Evolutionary conservation across 78 protist genomes (phyloP).

Genomic region (Speleostelium caveatum): DNA sequence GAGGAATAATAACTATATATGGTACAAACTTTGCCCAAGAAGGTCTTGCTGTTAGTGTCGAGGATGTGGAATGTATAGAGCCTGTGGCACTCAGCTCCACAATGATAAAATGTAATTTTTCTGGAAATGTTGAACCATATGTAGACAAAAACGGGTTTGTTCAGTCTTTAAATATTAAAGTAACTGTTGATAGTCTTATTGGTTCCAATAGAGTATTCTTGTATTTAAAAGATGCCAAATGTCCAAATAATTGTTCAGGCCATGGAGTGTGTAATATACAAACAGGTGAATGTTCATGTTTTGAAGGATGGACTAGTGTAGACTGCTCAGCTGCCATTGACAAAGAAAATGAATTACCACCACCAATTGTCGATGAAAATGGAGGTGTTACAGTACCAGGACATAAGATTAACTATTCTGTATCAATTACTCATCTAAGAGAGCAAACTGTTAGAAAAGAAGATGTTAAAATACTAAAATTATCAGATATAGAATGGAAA

Average conservation of each 20-base stretch:
- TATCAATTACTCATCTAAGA: slow-evolving; percentile 17
- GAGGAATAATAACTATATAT: neutral
- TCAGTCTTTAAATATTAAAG: neutral
- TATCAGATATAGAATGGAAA: slow-evolving; percentile 7
- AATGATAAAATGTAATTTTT: neutral
- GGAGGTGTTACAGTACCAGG: neutral
- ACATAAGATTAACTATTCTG: neutral
- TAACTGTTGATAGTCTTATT: slow-evolving; percentile 2
- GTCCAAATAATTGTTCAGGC: neutral
- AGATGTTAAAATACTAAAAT: neutral
- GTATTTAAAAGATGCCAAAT: no score
- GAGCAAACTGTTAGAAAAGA: neutral
- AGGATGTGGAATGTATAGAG: neutral
- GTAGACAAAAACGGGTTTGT: neutral
- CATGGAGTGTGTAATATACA: neutral
- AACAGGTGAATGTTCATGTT: neutral
- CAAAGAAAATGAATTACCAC: neutral
- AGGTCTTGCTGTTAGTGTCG: neutral
- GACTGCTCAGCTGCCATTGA: neutral
- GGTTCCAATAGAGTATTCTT: neutral
- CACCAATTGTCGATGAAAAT: neutral
- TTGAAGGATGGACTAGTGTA: neutral
- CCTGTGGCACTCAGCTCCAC: neutral
- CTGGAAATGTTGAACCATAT: neutral
- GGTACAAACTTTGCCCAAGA: neutral